Evolutionary conservation across 176 grass and related monocot species (phyloP).

Genomic region (Tillandsia leiboldiana): DNA sequence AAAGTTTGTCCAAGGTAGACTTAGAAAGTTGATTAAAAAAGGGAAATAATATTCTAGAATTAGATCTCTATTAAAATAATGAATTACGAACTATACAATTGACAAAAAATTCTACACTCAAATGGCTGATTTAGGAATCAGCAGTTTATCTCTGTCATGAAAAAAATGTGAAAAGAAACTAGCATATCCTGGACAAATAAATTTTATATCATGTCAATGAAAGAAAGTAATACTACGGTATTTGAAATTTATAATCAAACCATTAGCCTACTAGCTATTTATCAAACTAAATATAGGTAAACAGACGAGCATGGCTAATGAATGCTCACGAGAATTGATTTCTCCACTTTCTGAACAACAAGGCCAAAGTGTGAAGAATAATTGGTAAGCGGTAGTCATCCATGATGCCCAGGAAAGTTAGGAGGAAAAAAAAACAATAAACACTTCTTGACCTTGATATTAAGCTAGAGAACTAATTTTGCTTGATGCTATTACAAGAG

Average conservation of each 20-base stretch:
- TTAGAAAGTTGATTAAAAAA: too few species aligned
- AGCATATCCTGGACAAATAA: too few species aligned
- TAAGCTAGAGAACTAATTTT: neutral
- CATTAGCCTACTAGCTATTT: neutral
- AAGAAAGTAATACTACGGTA: constrained; percentile 12
- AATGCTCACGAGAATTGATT: neutral
- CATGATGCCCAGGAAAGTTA: neutral
- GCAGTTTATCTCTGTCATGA: too few species aligned
- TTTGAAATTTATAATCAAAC: constrained; percentile 21
- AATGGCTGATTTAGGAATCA: too few species aligned
- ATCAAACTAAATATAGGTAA: too few species aligned
- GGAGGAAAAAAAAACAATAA: neutral
- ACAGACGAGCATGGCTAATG: too few species aligned
- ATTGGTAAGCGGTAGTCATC: neutral
- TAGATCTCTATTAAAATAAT: too few species aligned
- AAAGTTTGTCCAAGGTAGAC: neutral
- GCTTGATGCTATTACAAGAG: too few species aligned
- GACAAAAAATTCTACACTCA: too few species aligned
- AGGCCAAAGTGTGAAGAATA: neutral
- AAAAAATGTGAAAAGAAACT: too few species aligned
- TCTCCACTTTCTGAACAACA: neutral
- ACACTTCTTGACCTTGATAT: neutral
- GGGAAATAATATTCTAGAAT: too few species aligned
- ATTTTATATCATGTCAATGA: neutral
- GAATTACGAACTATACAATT: too few species aligned